Base-by-base conservation (phyloP, 371 early-diverging fungal genomes). In the Basidiobolus meristosporus region DNA sequence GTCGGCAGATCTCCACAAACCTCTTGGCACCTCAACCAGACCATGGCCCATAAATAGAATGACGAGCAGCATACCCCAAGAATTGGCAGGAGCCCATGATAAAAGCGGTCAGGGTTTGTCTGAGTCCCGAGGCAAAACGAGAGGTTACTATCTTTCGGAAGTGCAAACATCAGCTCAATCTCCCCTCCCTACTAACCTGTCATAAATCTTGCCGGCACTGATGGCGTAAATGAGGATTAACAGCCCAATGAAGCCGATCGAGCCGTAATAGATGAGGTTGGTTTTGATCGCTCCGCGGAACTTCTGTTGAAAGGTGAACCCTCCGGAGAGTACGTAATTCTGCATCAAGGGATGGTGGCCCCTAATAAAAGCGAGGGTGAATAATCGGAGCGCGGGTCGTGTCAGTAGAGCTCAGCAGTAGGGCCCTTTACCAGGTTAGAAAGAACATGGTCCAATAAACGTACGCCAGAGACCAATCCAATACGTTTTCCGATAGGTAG, bases 41-140 rank as follows among this genome's bases (percentile, higher is more conserved):
- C 95, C 95, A 57, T 87, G 82, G 1, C 91, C 89, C 75, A 93
- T 76, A 53, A 90, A 77, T 1, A 82, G 55, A 36, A 88, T 77
- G 7, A 81, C 76, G 14, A 90, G 67, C 11, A 88, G 58, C 26
- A 93, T 58, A 38, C 95, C 95, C 82, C 85, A 91, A 42, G 83
- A 86, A 54, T 92, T 91, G 21, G 88, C 82, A 39, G 78, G 70
- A 0, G 92, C 91, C n/a, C 83, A 93, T 93, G 15, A 85, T 66
- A 41, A 83, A 74, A 7, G 75, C 79, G 26, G 76, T 60, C 28
- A 93, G 23, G 38, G 34, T 18, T 4, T 12, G 34, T 9, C 35
- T 33, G 1, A n/a, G 12, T 11, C 15, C 29, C 2, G 0, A 4
- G 10, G 16, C 17, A 15, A 23, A 4, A 14, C 28, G 35, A 17